Conservation (phyloP, 140 eudicot species). For the Stevia rebaudiana region DNA sequence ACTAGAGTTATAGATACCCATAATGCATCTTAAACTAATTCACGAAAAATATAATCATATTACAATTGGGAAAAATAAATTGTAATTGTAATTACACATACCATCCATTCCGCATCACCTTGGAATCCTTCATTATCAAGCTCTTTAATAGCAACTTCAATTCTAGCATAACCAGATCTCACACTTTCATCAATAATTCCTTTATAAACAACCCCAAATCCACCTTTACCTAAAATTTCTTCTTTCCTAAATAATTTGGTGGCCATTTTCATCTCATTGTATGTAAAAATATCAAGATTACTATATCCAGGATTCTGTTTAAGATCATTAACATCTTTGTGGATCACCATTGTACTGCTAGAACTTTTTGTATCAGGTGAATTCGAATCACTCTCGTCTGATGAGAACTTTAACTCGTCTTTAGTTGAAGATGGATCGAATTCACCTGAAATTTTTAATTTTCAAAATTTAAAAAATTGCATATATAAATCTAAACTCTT, state of each 20-base stretch:
- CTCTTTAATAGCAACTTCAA: constrained; percentile 84
- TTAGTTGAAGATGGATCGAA: constrained; percentile 27
- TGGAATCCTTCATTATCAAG: constrained; percentile 96
- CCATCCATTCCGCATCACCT: constrained; percentile 99
- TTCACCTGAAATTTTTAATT: constrained; percentile 33
- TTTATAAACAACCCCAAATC: constrained; percentile 90
- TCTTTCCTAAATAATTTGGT: constrained; percentile 85
- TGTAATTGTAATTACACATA: no score
- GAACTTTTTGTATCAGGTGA: constrained; percentile 15
- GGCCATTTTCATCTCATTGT: constrained; percentile 80
- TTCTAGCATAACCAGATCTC: constrained; percentile 61
- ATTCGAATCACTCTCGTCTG: constrained; percentile 25
- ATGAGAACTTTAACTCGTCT: constrained; percentile 30
- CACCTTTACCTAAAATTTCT: constrained; percentile 94
- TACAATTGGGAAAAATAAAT: no score
- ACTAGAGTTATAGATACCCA: no score
- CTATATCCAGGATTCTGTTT: constrained; percentile 66
- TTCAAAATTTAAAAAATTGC: not conserved
- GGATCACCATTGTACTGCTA: constrained; percentile 4
- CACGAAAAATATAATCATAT: no score
- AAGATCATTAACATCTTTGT: constrained; percentile 67
- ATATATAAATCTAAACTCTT: not conserved
- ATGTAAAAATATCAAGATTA: constrained; percentile 79
- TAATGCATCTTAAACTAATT: no score
- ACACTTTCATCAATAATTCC: constrained; percentile 85